Base-by-base conservation (phyloP, 768 basidiomycete species). In the Termitomyces sp. region DNA sequence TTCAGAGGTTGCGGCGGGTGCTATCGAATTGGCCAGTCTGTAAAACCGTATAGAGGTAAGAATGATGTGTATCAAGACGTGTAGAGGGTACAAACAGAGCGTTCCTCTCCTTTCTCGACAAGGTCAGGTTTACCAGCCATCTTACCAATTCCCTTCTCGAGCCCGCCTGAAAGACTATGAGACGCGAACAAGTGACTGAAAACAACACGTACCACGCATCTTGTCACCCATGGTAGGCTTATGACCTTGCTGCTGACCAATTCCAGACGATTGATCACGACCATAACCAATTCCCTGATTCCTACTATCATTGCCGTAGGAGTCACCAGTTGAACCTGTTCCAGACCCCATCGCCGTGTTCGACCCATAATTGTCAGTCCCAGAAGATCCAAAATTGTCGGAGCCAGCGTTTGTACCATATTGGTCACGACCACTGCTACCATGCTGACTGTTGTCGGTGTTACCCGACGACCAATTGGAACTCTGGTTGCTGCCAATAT, bases 111-210 rank as follows among this genome's bases (percentile, higher is more conserved):
- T 33, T 49, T 56, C 55, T 66, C 59, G 9, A 53, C 52, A 18
- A 63, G 46, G 0, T 63, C 63, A 5, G 59, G 60, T 31, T 68
- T 59, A 9, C 56, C 59, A 3, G 63, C 50, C 22, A 64, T 42
- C 53, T 68, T 68, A 0, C 64, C 64, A 7, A 60, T 54, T 2
- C 63, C 33, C 11, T 62, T 63, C 57, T 68, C 67, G 2, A 59
- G 54, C 22, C 63, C 63, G 13, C 66, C 66, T 67, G 18, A 16
- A 13, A 2, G 2, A 10, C 4, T 3, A 7, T 23, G 5, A 9
- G 18, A 43, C 22, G n/a, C 33, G 9, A 9, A 38, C 11, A 18
- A n/a, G 2, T 16, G 7, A 15, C 15, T 5, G 11, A 9, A 11
- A n/a, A n/a, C n/a, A 27, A 44, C 0, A 48, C 54, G 2, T 10